phyloP scores from a whole-genome alignment of 75 land plant species.

The Cunninghamia lanceolata region DNA sequence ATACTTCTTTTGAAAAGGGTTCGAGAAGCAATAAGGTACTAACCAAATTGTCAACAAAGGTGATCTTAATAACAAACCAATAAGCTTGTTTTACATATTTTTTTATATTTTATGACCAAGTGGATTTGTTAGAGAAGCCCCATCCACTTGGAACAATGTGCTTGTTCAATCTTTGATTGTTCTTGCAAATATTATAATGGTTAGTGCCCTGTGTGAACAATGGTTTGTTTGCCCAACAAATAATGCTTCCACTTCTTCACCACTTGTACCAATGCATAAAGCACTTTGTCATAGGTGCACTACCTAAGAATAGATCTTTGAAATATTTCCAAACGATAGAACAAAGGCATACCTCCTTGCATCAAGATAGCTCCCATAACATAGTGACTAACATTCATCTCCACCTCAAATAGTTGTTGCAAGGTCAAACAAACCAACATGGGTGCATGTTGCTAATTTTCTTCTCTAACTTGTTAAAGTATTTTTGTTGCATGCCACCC shows the following conservation, averaged over 20 bases:
- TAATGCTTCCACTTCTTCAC: slow-evolving; percentile 5
- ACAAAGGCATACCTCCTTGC: not conserved
- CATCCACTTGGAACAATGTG: too few species aligned
- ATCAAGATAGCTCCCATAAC: slow-evolving; percentile 1
- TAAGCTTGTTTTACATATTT: too few species aligned
- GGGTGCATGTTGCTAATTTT: not conserved
- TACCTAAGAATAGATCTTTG: not conserved
- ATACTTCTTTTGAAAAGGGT: too few species aligned
- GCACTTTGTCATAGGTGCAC: not conserved
- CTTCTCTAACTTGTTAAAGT: too few species aligned
- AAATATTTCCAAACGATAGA: not conserved
- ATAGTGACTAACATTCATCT: not conserved
- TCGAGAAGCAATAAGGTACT: too few species aligned
- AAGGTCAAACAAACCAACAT: not conserved
- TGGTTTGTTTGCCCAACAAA: not conserved
- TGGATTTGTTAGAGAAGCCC: too few species aligned
- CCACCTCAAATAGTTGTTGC: too few species aligned
- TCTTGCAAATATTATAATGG: too few species aligned
- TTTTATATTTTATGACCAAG: too few species aligned
- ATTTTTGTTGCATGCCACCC: not conserved
- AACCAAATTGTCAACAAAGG: too few species aligned
- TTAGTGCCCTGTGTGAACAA: not conserved
- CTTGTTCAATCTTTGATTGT: too few species aligned
- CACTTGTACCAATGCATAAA: slow-evolving; percentile 9
- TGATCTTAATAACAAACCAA: too few species aligned